A percentile compares a stretch with the other conserved stretches of the same genome.
Conservation (phyloP, 805 yeast species). For the Metschnikowia colocasiae region DNA sequence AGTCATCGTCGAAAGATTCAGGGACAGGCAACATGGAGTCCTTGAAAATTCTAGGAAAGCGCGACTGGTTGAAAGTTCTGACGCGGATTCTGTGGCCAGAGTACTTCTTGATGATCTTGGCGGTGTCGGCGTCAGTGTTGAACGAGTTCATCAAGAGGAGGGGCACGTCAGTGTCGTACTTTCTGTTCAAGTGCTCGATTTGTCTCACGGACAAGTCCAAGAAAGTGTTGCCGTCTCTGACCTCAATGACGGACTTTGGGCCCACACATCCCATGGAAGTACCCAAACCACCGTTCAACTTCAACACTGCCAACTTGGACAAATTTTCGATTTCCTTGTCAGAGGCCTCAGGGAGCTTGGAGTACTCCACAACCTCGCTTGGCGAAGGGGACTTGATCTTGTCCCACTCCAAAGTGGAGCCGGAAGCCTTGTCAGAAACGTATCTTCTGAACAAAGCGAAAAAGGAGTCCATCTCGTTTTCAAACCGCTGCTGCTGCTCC, state of each 20-base stretch:
- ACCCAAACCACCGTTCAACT: constrained; percentile 97
- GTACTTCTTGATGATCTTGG: constrained; percentile 91
- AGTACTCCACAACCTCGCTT: constrained; percentile 85
- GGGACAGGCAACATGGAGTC: constrained; percentile 98
- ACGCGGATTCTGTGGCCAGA: constrained; percentile 94
- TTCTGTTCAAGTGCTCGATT: constrained; percentile 89
- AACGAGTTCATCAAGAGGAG: constrained; percentile 96
- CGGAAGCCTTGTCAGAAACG: constrained; percentile 82
- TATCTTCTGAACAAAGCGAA: constrained; percentile 92
- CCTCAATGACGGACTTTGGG: constrained; percentile 96
- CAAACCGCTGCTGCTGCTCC: constrained; percentile 56
- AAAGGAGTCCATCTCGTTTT: constrained; percentile 90
- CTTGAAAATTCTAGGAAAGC: constrained; percentile 91
- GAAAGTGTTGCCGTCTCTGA: constrained; percentile 96
- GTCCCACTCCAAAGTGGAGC: constrained; percentile 87
- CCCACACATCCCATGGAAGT: constrained; percentile 99
- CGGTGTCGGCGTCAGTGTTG: constrained; percentile 95
- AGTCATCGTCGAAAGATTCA: constrained; percentile 60
- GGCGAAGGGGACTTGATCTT: constrained; percentile 86
- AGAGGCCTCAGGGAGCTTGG: constrained; percentile 35
- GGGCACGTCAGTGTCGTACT: constrained; percentile 90
- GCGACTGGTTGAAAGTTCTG: constrained; percentile 95
- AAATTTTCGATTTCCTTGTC: constrained; percentile 44
- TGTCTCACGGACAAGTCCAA: constrained; percentile 94
- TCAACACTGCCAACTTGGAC: constrained; percentile 87